Evolutionary conservation across 2,329 filamentous ascomycete species (phyloP).

Genomic region (Penicillium hesseltinei): DNA sequence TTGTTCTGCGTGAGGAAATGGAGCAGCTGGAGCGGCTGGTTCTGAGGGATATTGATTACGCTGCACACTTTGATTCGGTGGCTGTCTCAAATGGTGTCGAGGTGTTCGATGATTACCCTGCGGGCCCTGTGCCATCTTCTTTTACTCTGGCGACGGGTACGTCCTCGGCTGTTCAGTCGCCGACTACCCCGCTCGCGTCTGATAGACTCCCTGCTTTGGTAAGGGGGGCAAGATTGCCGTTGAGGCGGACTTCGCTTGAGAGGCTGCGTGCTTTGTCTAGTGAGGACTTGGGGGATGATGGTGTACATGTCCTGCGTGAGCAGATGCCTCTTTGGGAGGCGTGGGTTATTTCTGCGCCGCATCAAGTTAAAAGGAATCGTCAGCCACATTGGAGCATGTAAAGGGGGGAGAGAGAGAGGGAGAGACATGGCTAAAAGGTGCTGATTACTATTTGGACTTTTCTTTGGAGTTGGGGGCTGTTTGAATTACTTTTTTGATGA

Average conservation of each 20-base stretch:
- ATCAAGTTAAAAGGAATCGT: background rate
- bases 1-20: conserved; percentile 57
- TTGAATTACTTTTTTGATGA: conserved; percentile 4
- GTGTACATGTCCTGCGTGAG: conserved; percentile 31
- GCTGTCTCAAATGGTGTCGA: conserved; percentile 23
- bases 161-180: background rate
- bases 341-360: conserved; percentile 36
- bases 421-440: background rate
- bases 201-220: background rate
- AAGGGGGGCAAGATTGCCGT: conserved; percentile 4
- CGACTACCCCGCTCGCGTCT: background rate
- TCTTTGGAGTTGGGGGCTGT: conserved; percentile 16
- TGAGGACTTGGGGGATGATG: conserved; percentile 41
- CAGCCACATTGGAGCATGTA: conserved; percentile 3
- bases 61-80: conserved; percentile 51
- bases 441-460: background rate
- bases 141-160: conserved; percentile 22
- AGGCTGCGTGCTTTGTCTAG: conserved; percentile 28
- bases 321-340: conserved; percentile 40
- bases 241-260: conserved; percentile 21
- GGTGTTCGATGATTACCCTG: conserved; percentile 13
- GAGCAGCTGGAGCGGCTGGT: conserved; percentile 60
- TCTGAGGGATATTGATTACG: conserved; percentile 61
- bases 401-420: background rate
- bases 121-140: conserved; percentile 10